phyloP scores from a whole-genome alignment of 495 filamentous ascomycete species.

The Trichoderma reesei region DNA sequence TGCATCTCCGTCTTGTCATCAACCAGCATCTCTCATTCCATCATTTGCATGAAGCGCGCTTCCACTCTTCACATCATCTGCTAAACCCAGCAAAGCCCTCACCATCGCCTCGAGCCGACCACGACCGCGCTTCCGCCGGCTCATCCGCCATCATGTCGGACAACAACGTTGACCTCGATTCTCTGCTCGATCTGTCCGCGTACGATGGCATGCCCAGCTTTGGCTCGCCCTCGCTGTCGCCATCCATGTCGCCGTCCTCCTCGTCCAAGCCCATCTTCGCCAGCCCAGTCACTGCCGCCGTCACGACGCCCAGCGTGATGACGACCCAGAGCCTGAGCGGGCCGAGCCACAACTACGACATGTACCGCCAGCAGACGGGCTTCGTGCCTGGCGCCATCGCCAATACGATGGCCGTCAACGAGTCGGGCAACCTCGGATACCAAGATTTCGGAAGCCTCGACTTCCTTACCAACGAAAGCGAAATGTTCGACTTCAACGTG shows the following conservation, averaged over 20 bases:
- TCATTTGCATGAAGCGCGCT: not conserved
- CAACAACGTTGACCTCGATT: slow-evolving; percentile 27
- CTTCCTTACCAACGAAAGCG: slow-evolving; percentile 44
- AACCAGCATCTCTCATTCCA: not conserved
- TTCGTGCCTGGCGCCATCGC: slow-evolving; percentile 70
- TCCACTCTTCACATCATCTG: too few relatives aligned
- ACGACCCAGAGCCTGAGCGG: slow-evolving; percentile 51
- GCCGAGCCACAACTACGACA: slow-evolving; percentile 87
- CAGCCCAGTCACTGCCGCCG: slow-evolving; percentile 26
- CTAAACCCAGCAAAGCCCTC: too few relatives aligned
- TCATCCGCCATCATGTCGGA: slow-evolving; percentile 12
- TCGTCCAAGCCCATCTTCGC: slow-evolving; percentile 28
- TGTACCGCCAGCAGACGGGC: slow-evolving; percentile 85
- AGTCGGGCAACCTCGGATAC: slow-evolving; percentile 45
- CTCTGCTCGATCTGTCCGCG: slow-evolving; percentile 37
- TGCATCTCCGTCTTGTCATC: too few relatives aligned
- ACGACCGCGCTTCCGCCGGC: not conserved
- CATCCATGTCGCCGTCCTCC: slow-evolving; percentile 35
- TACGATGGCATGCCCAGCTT: slow-evolving; percentile 33
- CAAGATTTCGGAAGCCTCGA: slow-evolving; percentile 35
- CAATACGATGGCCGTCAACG: slow-evolving; percentile 57
- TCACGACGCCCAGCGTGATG: slow-evolving; percentile 27
- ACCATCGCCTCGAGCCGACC: not conserved
- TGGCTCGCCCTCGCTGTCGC: slow-evolving; percentile 38
- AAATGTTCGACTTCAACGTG: slow-evolving; percentile 51